Evolutionary conservation across 2,329 filamentous ascomycete species (phyloP).

Genomic region (Salinomyces thailandicus): DNA sequence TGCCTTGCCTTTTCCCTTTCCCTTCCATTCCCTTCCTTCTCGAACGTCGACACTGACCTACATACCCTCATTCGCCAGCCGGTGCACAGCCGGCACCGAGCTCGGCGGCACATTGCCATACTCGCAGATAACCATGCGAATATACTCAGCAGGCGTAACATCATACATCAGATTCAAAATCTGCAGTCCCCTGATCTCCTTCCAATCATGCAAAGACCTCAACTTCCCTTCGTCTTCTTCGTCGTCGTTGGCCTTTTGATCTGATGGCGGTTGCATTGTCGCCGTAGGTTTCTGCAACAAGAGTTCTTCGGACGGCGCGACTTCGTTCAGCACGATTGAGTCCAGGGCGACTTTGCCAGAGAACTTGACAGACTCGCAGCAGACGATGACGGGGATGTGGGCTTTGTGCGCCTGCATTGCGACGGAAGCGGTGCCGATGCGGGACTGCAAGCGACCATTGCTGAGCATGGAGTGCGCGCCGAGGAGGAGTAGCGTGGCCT

Average conservation of each 20-base stretch:
- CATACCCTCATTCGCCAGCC: constrained; percentile 30
- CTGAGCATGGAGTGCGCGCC: constrained; percentile 92
- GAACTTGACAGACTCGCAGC: constrained; percentile 94
- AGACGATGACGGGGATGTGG: constrained; percentile 72
- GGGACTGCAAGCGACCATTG: constrained; percentile 81
- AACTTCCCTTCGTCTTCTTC: constrained; percentile 16
- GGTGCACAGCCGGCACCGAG: constrained; percentile 66
- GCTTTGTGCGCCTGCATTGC: constrained; percentile 70
- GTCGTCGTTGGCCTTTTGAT: constrained; percentile 16
- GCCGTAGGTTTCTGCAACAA: constrained; percentile 13
- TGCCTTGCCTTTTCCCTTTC: not conserved
- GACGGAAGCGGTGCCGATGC: constrained; percentile 76
- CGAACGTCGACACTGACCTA: constrained; percentile 1
- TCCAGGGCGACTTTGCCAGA: constrained; percentile 81
- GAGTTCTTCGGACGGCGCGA: constrained; percentile 64
- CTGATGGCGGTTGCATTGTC: not conserved
- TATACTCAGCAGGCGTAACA: constrained; percentile 75
- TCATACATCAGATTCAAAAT: constrained; percentile 77
- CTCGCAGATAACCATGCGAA: constrained; percentile 85
- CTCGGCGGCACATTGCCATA: constrained; percentile 77
- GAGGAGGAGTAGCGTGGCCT: constrained; percentile 64
- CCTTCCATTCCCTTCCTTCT: not conserved
- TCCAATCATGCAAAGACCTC: constrained; percentile 41
- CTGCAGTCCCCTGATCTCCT: constrained; percentile 49
- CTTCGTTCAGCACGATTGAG: constrained; percentile 88